These are phyloP conservation scores for Candida loeiensis DNA, from an alignment of 805 yeast species.

Conservation along the genomic window DNA sequence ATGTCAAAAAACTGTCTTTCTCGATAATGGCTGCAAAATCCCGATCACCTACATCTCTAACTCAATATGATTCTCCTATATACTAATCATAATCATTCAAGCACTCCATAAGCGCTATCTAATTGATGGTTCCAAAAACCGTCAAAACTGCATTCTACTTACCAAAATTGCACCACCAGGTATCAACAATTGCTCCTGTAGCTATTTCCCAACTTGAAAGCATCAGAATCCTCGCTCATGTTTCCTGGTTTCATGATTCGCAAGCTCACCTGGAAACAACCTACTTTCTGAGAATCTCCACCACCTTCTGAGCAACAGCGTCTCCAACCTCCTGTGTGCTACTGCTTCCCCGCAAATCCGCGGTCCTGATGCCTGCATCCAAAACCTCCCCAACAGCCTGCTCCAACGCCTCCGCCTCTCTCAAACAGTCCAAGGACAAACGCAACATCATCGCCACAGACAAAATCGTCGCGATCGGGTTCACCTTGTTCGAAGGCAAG, in stretches of 20 bases:
- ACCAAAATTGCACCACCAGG: too few species aligned
- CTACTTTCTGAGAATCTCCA: conserved; percentile 46
- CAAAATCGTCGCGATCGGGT: conserved; percentile 92
- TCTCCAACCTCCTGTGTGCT: conserved; percentile 91
- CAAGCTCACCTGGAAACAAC: not conserved
- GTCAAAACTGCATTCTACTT: too few species aligned
- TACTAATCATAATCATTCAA: too few species aligned
- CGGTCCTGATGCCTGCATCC: conserved; percentile 84
- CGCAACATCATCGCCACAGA: conserved; percentile 98
- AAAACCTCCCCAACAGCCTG: conserved; percentile 80
- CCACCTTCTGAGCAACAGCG: conserved; percentile 77
- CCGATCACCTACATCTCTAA: too few species aligned
- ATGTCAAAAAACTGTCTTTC: too few species aligned
- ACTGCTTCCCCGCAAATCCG: conserved; percentile 82
- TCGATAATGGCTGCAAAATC: too few species aligned
- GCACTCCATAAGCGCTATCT: too few species aligned
- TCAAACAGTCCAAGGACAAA: conserved; percentile 74
- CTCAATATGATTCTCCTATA: too few species aligned
- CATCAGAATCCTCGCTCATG: too few species aligned
- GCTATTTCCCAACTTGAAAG: too few species aligned
- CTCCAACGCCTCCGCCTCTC: conserved; percentile 87
- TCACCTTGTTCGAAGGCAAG: conserved; percentile 79
- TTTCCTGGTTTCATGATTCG: not conserved
- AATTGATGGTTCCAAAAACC: too few species aligned
- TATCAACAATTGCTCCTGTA: too few species aligned